Conservation (phyloP, 208 protist species). For the Porcisia deanei region DNA sequence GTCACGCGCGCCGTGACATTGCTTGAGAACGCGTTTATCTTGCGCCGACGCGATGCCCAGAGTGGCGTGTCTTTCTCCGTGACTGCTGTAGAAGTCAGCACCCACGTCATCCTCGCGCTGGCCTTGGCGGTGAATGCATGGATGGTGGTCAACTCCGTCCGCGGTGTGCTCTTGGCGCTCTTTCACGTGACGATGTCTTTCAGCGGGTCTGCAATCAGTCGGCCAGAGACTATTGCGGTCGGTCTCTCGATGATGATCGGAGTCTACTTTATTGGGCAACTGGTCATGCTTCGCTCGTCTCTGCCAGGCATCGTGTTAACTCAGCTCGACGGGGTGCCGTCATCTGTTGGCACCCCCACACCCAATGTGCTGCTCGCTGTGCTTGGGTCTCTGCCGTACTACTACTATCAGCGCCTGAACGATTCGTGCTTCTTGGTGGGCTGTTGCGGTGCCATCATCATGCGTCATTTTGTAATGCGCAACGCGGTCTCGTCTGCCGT, state of each 20-base stretch:
- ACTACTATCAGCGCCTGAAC: constrained; percentile 75
- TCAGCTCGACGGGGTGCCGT: not conserved
- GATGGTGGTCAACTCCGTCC: constrained; percentile 70
- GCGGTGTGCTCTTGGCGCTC: constrained; percentile 78
- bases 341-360: not conserved
- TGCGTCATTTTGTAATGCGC: constrained; percentile 40
- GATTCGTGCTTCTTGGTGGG: constrained; percentile 66
- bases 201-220: constrained; percentile 45
- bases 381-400: constrained; percentile 49
- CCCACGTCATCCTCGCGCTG: constrained; percentile 39
- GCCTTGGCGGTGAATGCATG: constrained; percentile 70
- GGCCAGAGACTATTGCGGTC: constrained; percentile 62
- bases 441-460: constrained; percentile 34
- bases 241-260: constrained; percentile 67
- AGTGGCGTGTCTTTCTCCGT: constrained; percentile 26
- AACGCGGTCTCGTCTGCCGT: constrained; percentile 34
- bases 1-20: constrained; percentile 51
- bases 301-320: constrained; percentile 15
- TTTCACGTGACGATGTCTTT: constrained; percentile 72
- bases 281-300: constrained; percentile 67
- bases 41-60: constrained; percentile 12
- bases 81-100: constrained; percentile 29
- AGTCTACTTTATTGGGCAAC: constrained; percentile 73
- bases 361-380: constrained; percentile 40
- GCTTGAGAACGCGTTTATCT: constrained; percentile 41